These are phyloP conservation scores for Mallotus nudiflorus DNA, from an alignment of 345 rosid species.

Conservation along the genomic window DNA sequence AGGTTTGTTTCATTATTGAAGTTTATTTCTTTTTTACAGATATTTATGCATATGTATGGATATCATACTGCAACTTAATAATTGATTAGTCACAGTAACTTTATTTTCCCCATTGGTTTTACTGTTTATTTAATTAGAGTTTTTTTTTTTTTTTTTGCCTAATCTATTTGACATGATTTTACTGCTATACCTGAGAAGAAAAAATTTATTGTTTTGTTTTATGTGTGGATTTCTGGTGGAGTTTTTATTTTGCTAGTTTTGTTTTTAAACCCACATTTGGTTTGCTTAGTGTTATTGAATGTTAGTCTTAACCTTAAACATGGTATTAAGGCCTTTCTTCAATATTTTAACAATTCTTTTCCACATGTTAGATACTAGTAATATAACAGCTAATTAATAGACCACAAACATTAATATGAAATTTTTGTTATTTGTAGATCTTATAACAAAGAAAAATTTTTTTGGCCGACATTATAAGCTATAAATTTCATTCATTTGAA, in stretches of 20 bases:
- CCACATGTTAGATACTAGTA: no score
- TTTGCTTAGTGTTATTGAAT: neutral
- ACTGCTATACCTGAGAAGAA: neutral
- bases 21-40: neutral
- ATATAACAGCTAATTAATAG: no score
- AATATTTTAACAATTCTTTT: no score
- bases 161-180: neutral
- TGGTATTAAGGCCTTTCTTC: no score
- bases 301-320: no score
- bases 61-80: neutral
- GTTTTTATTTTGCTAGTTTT: neutral
- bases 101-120: neutral
- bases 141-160: neutral
- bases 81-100: neutral
- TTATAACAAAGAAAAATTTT: no score
- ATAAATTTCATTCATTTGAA: no score
- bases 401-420: no score
- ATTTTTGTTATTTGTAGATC: no score
- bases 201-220: neutral
- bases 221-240: neutral
- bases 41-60: neutral
- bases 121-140: neutral
- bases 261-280: neutral
- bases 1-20: slow-evolving; percentile 45
- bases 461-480: no score